Evolutionary conservation across 2,329 filamentous ascomycete genomes (phyloP).

Genomic region (Cladosporium sp.): DNA sequence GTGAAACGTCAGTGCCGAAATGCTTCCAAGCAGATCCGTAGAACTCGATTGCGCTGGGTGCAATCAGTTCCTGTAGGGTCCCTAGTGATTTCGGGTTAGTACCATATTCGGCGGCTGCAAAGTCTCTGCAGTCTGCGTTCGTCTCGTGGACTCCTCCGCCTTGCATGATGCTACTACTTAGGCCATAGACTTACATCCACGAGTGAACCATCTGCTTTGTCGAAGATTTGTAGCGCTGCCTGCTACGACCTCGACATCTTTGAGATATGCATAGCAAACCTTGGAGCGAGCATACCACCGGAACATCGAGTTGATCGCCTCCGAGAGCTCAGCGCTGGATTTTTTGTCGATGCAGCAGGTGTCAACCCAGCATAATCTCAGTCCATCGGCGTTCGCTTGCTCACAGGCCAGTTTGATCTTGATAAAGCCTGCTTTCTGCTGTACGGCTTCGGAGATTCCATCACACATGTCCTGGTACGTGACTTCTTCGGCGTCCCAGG

Average conservation of each 20-base stretch:
- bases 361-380: slow-evolving; percentile 29
- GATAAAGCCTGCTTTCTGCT: slow-evolving; percentile 26
- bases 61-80: slow-evolving; percentile 32
- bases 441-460: not conserved
- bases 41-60: slow-evolving; percentile 25
- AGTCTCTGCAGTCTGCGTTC: too few relatives aligned
- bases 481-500: slow-evolving; percentile 31
- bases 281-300: slow-evolving; percentile 26
- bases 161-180: not conserved
- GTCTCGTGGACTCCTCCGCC: too few relatives aligned
- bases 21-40: slow-evolving; percentile 15
- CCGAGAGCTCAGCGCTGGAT: slow-evolving; percentile 26
- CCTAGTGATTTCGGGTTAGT: not conserved
- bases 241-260: slow-evolving; percentile 20
- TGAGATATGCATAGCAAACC: slow-evolving; percentile 28
- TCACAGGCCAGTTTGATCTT: slow-evolving; percentile 30
- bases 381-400: slow-evolving; percentile 26
- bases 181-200: slow-evolving; percentile 4
- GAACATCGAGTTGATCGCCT: slow-evolving; percentile 27
- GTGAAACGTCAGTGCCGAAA: slow-evolving; percentile 18
- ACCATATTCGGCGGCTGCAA: too few relatives aligned
- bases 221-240: not conserved
- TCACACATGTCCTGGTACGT: slow-evolving; percentile 28
- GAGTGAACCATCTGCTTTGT: slow-evolving; percentile 9
- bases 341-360: slow-evolving; percentile 32